phyloP scores from a whole-genome alignment of 352 stramenopile genomes.

The Elongisporangium undulatum region DNA sequence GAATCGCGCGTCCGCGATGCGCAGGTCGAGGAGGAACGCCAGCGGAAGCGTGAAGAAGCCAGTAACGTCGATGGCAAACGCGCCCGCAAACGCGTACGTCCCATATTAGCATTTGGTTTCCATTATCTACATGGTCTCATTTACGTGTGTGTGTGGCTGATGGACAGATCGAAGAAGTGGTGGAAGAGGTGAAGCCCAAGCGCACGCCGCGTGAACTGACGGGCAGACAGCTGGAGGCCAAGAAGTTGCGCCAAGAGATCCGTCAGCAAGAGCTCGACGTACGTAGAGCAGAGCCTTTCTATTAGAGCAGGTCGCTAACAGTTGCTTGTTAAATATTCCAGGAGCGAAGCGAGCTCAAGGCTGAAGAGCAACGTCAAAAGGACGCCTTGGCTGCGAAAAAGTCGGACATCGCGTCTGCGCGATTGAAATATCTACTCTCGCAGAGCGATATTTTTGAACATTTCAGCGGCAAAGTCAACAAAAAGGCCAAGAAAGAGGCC shows the following conservation, averaged over 20 bases:
- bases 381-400: conserved; percentile 74
- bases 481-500: conserved; percentile 50
- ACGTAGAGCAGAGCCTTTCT: neutral
- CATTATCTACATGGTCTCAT: no score
- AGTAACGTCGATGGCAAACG: conserved; percentile 72
- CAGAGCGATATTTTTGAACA: conserved; percentile 98
- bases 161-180: conserved; percentile 18
- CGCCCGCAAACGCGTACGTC: conserved; percentile 62
- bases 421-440: conserved; percentile 93
- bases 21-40: conserved; percentile 65
- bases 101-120: neutral
- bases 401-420: conserved; percentile 71
- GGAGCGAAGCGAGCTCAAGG: conserved; percentile 69
- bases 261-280: conserved; percentile 60
- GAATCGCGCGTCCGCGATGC: conserved; percentile 71
- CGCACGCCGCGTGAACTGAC: conserved; percentile 39
- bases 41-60: conserved; percentile 70
- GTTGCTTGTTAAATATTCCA: conserved; percentile 2
- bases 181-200: conserved; percentile 38
- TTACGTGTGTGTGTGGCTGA: neutral
- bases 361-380: conserved; percentile 75
- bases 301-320: neutral
- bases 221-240: conserved; percentile 67
- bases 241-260: conserved; percentile 62
- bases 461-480: conserved; percentile 90